Evolutionary conservation across 2,329 filamentous ascomycete genomes (phyloP).

Genomic region (Neurospora crassa): DNA sequence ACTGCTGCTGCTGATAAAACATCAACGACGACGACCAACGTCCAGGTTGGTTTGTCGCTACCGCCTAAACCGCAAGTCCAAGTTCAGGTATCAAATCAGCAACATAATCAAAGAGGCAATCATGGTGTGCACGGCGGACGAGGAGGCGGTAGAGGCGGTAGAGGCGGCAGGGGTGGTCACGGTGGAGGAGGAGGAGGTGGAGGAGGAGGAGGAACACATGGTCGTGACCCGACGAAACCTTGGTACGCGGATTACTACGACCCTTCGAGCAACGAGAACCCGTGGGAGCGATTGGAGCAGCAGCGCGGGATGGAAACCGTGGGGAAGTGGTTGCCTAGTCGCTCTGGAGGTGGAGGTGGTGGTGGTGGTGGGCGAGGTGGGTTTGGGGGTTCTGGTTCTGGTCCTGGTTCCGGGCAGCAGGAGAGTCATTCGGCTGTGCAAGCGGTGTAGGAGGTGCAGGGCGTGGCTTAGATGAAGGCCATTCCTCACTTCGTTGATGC

Average conservation of each 20-base stretch:
- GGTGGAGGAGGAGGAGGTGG: not conserved
- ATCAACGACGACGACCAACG: conserved; percentile 13
- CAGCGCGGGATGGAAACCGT: conserved; percentile 31
- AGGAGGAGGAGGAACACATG: conserved; percentile 22
- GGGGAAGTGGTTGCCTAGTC: conserved; percentile 36
- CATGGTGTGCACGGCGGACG: not conserved
- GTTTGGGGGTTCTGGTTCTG: not conserved
- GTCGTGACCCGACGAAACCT: conserved; percentile 24
- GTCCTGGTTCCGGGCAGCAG: not conserved
- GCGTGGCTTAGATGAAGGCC: not conserved
- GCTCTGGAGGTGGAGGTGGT: conserved; percentile 22
- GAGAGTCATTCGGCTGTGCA: not conserved
- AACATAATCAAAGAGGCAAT: not conserved
- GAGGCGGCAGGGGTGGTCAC: conserved; percentile 6
- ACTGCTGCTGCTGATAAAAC: not conserved
- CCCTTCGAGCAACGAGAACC: conserved; percentile 59
- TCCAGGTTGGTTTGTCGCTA: conserved; percentile 19
- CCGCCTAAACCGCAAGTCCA: conserved; percentile 10
- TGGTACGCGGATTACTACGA: conserved; percentile 65
- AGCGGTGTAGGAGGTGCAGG: too few species aligned
- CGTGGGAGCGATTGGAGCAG: conserved; percentile 54
- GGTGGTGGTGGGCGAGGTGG: not conserved
- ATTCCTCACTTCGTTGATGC: too few species aligned
- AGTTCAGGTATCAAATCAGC: not conserved
- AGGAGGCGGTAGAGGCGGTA: conserved; percentile 10